Conservation (phyloP, 2,329 filamentous ascomycete genomes). For the Alternaria dauci region DNA sequence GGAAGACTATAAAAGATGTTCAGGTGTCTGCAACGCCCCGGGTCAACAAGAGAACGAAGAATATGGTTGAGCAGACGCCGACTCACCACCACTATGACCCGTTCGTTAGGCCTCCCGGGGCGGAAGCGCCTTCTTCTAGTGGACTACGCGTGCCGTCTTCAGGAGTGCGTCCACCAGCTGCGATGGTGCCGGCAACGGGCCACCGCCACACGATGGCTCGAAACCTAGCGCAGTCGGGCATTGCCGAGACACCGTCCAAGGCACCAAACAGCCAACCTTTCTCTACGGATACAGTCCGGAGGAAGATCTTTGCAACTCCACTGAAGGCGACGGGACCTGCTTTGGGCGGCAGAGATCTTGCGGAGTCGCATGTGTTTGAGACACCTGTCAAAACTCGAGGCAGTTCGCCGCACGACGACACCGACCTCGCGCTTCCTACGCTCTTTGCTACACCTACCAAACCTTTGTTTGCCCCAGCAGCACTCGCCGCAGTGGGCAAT, state of each 20-base stretch:
- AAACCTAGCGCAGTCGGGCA: constrained; percentile 36
- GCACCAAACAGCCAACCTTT: constrained; percentile 45
- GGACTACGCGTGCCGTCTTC: constrained; percentile 54
- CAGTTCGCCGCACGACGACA: constrained; percentile 20
- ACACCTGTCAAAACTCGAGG: constrained; percentile 34
- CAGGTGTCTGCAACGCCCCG: constrained; percentile 57
- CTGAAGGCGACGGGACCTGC: constrained; percentile 28
- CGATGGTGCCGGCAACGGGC: constrained; percentile 38
- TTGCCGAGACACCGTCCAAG: constrained; percentile 56
- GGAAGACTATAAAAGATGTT: constrained; percentile 45
- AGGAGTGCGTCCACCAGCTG: constrained; percentile 41
- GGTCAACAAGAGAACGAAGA: constrained; percentile 43
- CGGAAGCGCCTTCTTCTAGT: constrained; percentile 34
- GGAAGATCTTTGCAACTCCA: constrained; percentile 47
- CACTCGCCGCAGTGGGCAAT: constrained; percentile 20
- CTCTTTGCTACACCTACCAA: constrained; percentile 35
- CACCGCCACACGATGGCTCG: constrained; percentile 41
- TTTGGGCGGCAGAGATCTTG: constrained; percentile 1
- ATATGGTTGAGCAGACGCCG: constrained; percentile 44
- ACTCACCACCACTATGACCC: constrained; percentile 36
- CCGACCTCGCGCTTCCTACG: constrained; percentile 12
- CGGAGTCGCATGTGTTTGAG: constrained; percentile 26
- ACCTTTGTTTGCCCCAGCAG: constrained; percentile 8
- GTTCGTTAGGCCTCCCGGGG: constrained; percentile 27
- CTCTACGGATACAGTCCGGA: constrained; percentile 33